Conservation (phyloP, 768 basidiomycete genomes). For the Lactifluus pinguis region DNA sequence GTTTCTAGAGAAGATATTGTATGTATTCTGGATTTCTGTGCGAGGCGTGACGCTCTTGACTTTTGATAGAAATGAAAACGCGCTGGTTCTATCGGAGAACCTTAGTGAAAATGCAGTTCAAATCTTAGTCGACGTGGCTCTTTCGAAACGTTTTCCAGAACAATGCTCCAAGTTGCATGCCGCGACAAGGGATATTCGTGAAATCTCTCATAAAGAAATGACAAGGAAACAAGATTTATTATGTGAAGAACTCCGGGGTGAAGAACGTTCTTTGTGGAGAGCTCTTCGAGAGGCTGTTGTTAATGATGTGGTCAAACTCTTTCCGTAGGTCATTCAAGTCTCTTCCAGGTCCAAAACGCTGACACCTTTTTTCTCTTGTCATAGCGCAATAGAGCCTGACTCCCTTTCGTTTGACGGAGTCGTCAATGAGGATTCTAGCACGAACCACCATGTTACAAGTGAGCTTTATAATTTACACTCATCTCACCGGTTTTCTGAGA, state of each 20-base stretch:
- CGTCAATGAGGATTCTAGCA: neutral
- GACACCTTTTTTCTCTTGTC: neutral
- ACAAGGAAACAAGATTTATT: neutral
- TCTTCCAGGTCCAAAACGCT: neutral
- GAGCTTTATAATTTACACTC: neutral
- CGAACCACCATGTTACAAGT: neutral
- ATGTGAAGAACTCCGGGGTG: neutral
- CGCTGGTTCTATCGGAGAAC: neutral
- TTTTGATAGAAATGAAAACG: neutral
- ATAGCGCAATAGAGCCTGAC: neutral
- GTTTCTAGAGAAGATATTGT: neutral
- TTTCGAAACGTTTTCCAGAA: neutral
- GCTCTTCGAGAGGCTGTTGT: neutral
- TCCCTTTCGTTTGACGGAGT: neutral
- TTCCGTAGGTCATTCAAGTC: neutral
- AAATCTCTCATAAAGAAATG: neutral
- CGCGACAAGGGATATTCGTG: neutral
- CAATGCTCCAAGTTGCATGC: neutral
- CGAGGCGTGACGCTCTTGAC: neutral
- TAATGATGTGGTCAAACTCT: neutral
- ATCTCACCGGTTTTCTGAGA: neutral
- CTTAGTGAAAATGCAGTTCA: neutral
- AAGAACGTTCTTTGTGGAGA: neutral
- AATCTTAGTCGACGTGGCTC: neutral
- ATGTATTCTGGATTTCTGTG: neutral